Base-by-base conservation (phyloP, 352 stramenopile species). In the Globisporangium ultimum region DNA sequence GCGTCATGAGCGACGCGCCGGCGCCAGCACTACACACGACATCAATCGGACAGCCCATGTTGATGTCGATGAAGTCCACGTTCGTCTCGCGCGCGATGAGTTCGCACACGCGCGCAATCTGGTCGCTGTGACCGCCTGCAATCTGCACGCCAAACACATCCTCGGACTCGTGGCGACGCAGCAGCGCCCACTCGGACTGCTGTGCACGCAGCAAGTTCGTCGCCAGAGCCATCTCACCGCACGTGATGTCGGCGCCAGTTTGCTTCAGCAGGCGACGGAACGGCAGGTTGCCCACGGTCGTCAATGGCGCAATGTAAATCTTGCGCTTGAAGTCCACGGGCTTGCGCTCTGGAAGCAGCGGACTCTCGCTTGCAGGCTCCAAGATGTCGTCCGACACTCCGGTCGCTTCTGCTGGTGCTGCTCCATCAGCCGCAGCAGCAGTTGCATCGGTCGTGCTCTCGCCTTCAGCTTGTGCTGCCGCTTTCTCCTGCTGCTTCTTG, bases 21-120 rank as follows among this genome's bases (percentile, higher is more conserved):
- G 92, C 89, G 20, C 91, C 91, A 43, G 84, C 63, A 51, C 81
- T 75, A 53, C 83, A 94, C 60, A 96, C 85, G 34, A 99, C 71
- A 71, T 99, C 98, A 59, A 99, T 98, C 13, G 98, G 98, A 74
- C 98, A 99, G 48, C 97, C 97, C 72, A 99, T 93, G 84, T 99
- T 99, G 66, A 99, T 91, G 78, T 99, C 98, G 34, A 99, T 85
- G 82, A 99, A 99, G 78, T 99, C 96, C 21, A 98, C 77, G 32
- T 96, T 78, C 42, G 84, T 89, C 67, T 98, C 89, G 17, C 89
- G 88, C 54, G 97, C 79, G 38, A 99, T 73, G 38, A 99, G 63
- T 59, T 99, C 95, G 34, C 86, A 93, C 18, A 93, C 82, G 45
- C 97, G 76, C 13, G 88, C 88, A 77, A 98, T 97, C 64, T 98